Evolutionary conservation across 139 green algal species (phyloP), one percentile per base, ranked within the genome.

Genomic region (Haematococcus sp.): DNA sequence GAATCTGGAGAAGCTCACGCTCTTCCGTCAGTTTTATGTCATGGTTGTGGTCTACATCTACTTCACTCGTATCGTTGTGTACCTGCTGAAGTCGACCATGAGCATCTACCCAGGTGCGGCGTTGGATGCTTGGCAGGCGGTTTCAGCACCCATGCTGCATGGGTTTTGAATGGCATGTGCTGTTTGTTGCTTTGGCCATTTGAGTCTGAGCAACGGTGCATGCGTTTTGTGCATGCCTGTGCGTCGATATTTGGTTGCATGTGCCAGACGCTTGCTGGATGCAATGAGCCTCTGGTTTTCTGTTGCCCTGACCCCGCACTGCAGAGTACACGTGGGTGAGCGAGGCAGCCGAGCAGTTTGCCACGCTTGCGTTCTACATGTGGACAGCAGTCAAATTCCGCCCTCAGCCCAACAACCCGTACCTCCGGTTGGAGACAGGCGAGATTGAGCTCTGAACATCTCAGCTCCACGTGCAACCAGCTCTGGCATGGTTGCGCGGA

Each of bases 31-130:
- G 76, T 98, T 98, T 76, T 98, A 98, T 81, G 52, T 80, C 56
- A 80, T 75, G 52, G 74, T 97, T 20, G 89, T 97, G 56, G 82
- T 90, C 33, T 99, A 98, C 85, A 97, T 98, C 70, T 99, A 98
- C 88, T 97, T 98, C 84, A 99, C 94, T 7, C 85, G 95, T 68
- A 98, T 99, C 73, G 88, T 99, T n/a, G 95, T 98, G 25, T 98
- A 96, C 86, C 75, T 98, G 70, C 82, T 99, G 61, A 64, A 89
- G 65, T 88, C 70, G 25, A 81, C 66, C 20, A 49, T 49, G 40
- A 49, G 40, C 40, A 49, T 49, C 40, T 49, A 49, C 40, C 40
- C 40, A 49, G 23, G 54, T 27, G 54, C n/a, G 54, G 4, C 16
- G 7, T 11, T 13, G 9, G 54, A 11, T 27, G 54, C n/a, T 27